These are phyloP conservation scores for Phytophthora cactorum DNA, from an alignment of 352 stramenopile genomes.

Conservation along the genomic window DNA sequence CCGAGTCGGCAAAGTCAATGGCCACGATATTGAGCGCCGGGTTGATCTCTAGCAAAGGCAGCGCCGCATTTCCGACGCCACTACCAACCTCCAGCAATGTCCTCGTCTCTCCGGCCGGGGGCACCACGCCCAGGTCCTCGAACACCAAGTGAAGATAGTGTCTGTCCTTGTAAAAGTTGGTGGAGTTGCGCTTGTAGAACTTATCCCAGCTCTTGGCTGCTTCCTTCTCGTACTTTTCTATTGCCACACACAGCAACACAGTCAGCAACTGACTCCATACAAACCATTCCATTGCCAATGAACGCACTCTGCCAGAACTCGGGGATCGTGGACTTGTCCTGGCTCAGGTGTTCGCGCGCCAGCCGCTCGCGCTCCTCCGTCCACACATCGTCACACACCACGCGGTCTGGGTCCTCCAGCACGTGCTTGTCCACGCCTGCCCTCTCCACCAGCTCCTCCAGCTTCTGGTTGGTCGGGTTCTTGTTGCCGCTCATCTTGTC, in stretches of 20 bases:
- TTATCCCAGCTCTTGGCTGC: conserved; percentile 92
- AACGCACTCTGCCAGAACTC: conserved; percentile 78
- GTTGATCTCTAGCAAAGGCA: conserved; percentile 94
- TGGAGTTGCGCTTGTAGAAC: conserved; percentile 95
- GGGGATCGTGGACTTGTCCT: conserved; percentile 83
- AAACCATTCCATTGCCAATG: not conserved
- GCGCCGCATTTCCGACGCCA: conserved; percentile 94
- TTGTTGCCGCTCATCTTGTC: conserved; percentile 54
- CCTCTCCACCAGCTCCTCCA: conserved; percentile 82
- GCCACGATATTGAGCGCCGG: conserved; percentile 85
- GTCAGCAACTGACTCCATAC: not conserved
- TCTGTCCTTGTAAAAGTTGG: conserved; percentile 96
- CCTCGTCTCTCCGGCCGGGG: conserved; percentile 53
- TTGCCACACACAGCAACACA: conserved; percentile 3
- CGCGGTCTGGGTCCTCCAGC: conserved; percentile 60
- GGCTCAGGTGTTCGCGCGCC: conserved; percentile 64
- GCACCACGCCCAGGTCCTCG: conserved; percentile 73
- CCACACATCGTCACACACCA: conserved; percentile 87
- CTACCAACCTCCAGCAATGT: conserved; percentile 94
- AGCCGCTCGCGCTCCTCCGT: conserved; percentile 79
- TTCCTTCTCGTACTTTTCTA: conserved; percentile 85
- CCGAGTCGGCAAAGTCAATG: conserved; percentile 94
- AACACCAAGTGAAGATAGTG: conserved; percentile 95
- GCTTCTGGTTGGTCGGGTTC: conserved; percentile 70
- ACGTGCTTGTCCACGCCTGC: conserved; percentile 72